Base-by-base conservation (phyloP, 2,329 filamentous ascomycete species). In the Xylaria sp. region DNA sequence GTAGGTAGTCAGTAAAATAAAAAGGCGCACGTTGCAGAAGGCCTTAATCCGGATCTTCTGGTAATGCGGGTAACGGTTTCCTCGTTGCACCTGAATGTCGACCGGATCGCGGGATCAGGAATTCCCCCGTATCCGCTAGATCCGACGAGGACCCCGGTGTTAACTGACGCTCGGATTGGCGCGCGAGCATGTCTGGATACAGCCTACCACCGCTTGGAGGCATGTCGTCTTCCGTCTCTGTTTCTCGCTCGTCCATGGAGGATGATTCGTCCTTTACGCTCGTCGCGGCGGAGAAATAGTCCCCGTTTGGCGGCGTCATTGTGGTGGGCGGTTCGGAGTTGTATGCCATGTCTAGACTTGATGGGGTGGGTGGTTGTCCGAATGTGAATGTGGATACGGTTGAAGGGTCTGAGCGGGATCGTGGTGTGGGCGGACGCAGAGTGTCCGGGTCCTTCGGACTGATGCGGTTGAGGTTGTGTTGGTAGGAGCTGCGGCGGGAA, bases 61-160 rank as follows among this genome's bases (percentile, higher is more conserved):
- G 77, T 47, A 78, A 67, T 23, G 76, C 74, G 53, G 76, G 78
- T 1, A 80, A 68, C 2, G 77, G 77, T 59, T 80, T 80, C 44
- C 76, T 73, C 10, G 70, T 64, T 23, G 66, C 63, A 30, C 65
- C 63, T 34, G 61, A 58, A 53, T 65, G 65, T 54, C 66, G 65
- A 52, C 65, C 57, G 23, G 65, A 56, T 53, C 63, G 58, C 35
- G 58, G n/a, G 2, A 59, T 23, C 23, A 61, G 35, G 37, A 65
- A 64, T 34, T 66, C 62, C 2, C 62, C 62, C 6, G 64, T 44
- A 6, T 44, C 46, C 10, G 59, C 63, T 19, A 52, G 47, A 35
- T 69, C 68, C 11, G 67, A 70, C 11, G 66, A 30, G 4, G 23
- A 30, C 1, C 23, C 55, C 3, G 68, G 68, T 42, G 69, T 71